Conservation (phyloP, 495 filamentous ascomycete genomes). For the Peziza echinospora region DNA sequence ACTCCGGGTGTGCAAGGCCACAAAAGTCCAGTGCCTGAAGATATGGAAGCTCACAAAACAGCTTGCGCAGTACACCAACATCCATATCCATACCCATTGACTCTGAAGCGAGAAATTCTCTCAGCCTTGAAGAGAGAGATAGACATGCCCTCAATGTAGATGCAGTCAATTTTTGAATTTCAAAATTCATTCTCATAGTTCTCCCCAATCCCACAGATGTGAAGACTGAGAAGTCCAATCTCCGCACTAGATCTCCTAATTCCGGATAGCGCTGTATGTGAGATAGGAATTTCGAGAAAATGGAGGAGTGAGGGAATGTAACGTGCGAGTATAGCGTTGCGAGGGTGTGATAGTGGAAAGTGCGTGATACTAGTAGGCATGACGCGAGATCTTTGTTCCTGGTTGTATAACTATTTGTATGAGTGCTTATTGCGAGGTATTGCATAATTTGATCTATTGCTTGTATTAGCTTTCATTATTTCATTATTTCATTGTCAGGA, state of each 20-base stretch:
- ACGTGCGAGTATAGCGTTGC: conserved; percentile 61
- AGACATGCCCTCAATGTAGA: conserved; percentile 55
- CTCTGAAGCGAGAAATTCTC: conserved; percentile 66
- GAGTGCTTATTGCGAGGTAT: conserved; percentile 50
- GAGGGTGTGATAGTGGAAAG: conserved; percentile 54
- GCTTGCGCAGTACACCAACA: conserved; percentile 42
- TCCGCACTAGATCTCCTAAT: conserved; percentile 56
- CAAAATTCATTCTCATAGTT: conserved; percentile 55
- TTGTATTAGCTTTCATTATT: too few species aligned
- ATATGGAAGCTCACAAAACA: conserved; percentile 45
- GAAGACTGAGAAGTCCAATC: conserved; percentile 75
- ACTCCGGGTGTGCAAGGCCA: conserved; percentile 48
- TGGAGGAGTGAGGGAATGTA: conserved; percentile 67
- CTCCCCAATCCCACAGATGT: conserved; percentile 63
- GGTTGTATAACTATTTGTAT: conserved; percentile 52
- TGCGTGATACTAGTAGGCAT: conserved; percentile 52
- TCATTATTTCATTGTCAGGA: too few species aligned
- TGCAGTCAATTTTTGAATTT: conserved; percentile 63
- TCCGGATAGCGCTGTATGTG: conserved; percentile 47
- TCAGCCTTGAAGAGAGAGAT: conserved; percentile 50
- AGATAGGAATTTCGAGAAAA: conserved; percentile 65
- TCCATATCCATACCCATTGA: conserved; percentile 63
- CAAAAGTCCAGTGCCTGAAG: conserved; percentile 58
- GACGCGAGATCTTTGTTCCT: conserved; percentile 68
- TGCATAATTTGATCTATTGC: conserved; percentile 55